Percentiles rank a stretch among this genome's conserved stretches.
Conservation (phyloP, 805 yeast genomes). For the Spathaspora gorwiae region DNA sequence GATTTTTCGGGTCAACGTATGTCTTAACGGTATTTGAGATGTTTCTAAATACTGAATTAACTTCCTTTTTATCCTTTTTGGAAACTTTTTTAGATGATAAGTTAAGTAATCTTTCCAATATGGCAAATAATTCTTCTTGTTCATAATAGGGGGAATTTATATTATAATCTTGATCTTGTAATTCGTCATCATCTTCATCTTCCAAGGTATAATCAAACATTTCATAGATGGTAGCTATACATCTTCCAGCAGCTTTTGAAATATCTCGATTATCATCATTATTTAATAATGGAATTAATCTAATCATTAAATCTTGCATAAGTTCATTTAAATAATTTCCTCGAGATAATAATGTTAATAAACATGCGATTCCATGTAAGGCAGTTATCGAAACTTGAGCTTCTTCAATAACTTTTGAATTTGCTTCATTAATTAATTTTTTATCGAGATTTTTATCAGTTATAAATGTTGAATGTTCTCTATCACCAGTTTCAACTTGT, state of each 20-base stretch:
- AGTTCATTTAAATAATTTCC: slow-evolving; percentile 41
- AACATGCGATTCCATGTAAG: slow-evolving; percentile 43
- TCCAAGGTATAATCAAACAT: slow-evolving; percentile 40
- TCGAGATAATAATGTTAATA: slow-evolving; percentile 41
- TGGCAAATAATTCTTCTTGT: slow-evolving; percentile 41
- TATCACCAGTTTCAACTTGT: slow-evolving; percentile 36
- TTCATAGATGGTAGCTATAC: slow-evolving; percentile 55
- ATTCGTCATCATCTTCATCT: slow-evolving; percentile 21
- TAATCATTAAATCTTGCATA: slow-evolving; percentile 31
- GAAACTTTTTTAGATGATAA: slow-evolving; percentile 54
- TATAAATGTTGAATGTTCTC: slow-evolving; percentile 38
- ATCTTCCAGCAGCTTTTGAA: slow-evolving; percentile 51
- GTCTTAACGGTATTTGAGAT: slow-evolving; percentile 45
- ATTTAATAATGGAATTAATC: slow-evolving; percentile 40
- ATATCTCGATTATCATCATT: slow-evolving; percentile 40
- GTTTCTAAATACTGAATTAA: slow-evolving; percentile 58
- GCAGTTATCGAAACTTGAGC: slow-evolving; percentile 38
- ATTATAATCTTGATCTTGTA: slow-evolving; percentile 37
- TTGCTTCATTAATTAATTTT: slow-evolving; percentile 30
- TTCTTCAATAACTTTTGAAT: slow-evolving; percentile 26
- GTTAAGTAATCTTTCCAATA: slow-evolving; percentile 40
- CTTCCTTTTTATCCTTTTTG: slow-evolving; percentile 58
- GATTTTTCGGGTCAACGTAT: slow-evolving; percentile 30
- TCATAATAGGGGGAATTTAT: slow-evolving; percentile 51
- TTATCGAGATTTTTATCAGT: slow-evolving; percentile 33